Conservation (phyloP, 306 rosid species). For the Albizia julibrissin region DNA sequence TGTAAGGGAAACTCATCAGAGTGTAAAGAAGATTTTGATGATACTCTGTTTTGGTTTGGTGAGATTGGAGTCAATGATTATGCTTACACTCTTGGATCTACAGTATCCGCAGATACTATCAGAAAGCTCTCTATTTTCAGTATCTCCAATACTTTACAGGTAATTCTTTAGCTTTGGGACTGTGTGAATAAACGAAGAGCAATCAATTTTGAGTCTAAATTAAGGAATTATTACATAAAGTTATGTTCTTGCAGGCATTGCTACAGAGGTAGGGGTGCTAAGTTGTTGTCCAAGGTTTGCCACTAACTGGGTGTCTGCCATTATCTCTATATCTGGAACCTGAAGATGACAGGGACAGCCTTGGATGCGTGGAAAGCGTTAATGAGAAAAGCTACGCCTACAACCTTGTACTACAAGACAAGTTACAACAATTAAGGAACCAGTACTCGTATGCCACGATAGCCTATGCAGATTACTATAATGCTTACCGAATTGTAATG, state of each 20-base stretch:
- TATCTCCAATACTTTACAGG: too few relatives aligned
- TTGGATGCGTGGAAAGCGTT: constrained; percentile 74
- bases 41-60: too few relatives aligned
- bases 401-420: constrained; percentile 54
- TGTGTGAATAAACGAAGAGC: too few relatives aligned
- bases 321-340: constrained; percentile 69
- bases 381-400: constrained; percentile 63
- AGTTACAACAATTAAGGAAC: constrained; percentile 52
- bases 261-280: constrained; percentile 84
- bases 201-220: too few relatives aligned
- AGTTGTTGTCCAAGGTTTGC: constrained; percentile 85
- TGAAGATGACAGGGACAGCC: constrained; percentile 70
- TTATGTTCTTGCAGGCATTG: constrained; percentile 50
- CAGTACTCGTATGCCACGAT: constrained; percentile 67
- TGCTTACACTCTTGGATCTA: too few relatives aligned
- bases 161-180: too few relatives aligned
- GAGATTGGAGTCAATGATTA: too few relatives aligned
- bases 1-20: too few relatives aligned
- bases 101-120: too few relatives aligned
- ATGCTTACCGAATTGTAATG: constrained; percentile 66
- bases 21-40: too few relatives aligned
- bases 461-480: constrained; percentile 76
- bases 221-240: background rate
- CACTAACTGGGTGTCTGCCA: constrained; percentile 74
- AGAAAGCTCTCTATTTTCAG: too few relatives aligned